Percentiles rank a stretch among this genome's conserved stretches.
phyloP scores from a whole-genome alignment of 306 rosid genomes.

The Fragaria nilgerrensis region DNA sequence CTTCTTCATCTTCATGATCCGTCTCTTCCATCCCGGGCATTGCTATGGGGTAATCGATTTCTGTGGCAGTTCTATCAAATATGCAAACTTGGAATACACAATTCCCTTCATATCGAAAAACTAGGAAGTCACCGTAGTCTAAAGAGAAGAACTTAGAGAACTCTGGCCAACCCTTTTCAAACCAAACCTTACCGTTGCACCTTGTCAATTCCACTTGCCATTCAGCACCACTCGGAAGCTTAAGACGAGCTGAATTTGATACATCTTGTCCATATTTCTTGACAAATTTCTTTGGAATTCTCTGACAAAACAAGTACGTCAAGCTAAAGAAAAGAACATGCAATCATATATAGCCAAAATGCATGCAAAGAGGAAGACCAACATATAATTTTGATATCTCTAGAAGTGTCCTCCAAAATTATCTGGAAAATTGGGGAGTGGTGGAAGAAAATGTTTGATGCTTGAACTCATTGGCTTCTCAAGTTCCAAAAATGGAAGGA shows the following conservation, averaged over 20 bases:
- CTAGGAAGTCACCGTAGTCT: neutral
- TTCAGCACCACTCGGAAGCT: neutral
- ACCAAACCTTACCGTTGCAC: slow-evolving; percentile 1
- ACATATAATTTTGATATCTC: slow-evolving; percentile 1
- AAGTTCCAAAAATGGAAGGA: too few species aligned
- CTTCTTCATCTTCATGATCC: neutral
- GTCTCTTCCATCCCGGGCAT: neutral
- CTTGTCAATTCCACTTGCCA: slow-evolving; percentile 15
- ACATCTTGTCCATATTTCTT: slow-evolving; percentile 5
- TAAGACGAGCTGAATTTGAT: neutral
- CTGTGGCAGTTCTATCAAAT: slow-evolving; percentile 8
- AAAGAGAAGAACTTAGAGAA: slow-evolving; percentile 6
- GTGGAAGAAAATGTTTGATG: neutral
- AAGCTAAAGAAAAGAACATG: too few species aligned
- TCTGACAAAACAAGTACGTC: neutral
- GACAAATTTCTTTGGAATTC: slow-evolving; percentile 10
- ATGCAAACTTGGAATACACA: slow-evolving; percentile 7
- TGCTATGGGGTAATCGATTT: neutral
- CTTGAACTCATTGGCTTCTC: slow-evolving; percentile 12
- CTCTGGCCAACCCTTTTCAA: slow-evolving; percentile 12
- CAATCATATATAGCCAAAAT: too few species aligned
- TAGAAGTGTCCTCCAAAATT: neutral
- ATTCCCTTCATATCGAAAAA: neutral
- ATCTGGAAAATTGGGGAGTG: slow-evolving; percentile 13
- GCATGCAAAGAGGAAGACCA: neutral